phyloP scores from a whole-genome alignment of 73 alveolate species.

The Blepharisma japonicum region DNA sequence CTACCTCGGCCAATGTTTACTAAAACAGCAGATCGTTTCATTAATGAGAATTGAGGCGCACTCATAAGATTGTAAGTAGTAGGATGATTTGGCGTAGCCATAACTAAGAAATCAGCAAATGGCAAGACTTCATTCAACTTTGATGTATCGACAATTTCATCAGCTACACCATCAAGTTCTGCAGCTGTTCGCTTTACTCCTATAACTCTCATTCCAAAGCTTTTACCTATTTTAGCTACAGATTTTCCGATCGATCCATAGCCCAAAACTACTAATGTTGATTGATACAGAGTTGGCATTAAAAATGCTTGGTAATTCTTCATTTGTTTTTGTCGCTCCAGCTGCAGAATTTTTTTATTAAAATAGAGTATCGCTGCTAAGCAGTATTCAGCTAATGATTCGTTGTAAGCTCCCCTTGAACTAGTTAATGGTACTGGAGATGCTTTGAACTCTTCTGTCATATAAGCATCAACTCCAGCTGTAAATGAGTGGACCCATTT shows the following conservation, averaged over 20 bases:
- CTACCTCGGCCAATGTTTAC: slow-evolving; percentile 51
- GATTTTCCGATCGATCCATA: slow-evolving; percentile 51
- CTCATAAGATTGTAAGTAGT: slow-evolving; percentile 34
- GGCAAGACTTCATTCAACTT: slow-evolving; percentile 18
- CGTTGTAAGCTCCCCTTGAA: slow-evolving; percentile 27
- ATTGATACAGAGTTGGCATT: background rate
- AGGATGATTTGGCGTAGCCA: slow-evolving; percentile 32
- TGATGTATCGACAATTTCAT: slow-evolving; percentile 36
- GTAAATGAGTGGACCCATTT: background rate
- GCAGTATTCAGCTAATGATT: slow-evolving; percentile 26
- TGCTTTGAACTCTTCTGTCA: background rate
- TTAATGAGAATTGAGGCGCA: background rate
- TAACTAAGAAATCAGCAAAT: slow-evolving; percentile 35
- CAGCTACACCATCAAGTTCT: slow-evolving; percentile 19
- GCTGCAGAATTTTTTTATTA: background rate
- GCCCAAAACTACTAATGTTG: slow-evolving; percentile 37
- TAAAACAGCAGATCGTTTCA: slow-evolving; percentile 35
- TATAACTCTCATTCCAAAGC: slow-evolving; percentile 38
- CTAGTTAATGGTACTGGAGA: background rate
- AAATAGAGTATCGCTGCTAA: slow-evolving; percentile 19
- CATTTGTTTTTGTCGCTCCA: background rate
- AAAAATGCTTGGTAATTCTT: background rate
- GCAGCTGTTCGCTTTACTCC: slow-evolving; percentile 38
- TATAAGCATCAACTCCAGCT: background rate
- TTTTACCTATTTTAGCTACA: slow-evolving; percentile 33